These are phyloP conservation scores for Monotropa hypopitys DNA, from an alignment of 179 eudicot species.

Conservation along the genomic window DNA sequence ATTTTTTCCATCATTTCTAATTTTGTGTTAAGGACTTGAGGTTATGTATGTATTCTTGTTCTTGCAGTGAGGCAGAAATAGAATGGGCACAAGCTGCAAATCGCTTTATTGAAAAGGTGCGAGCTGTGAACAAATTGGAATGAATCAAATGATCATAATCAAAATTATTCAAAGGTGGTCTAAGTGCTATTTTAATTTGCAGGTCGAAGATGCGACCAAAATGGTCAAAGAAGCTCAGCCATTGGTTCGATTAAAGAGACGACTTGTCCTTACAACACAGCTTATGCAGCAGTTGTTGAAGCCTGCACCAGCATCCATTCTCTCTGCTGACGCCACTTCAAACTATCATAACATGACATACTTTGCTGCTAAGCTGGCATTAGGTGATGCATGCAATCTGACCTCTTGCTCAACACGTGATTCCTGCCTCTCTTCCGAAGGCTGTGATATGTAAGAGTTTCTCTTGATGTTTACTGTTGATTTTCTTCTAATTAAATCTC, in stretches of 20 bases:
- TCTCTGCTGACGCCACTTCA: conserved; percentile 20
- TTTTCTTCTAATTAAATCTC: not conserved
- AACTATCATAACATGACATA: conserved; percentile 25
- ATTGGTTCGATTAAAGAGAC: conserved; percentile 20
- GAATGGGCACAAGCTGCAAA: conserved; percentile 33
- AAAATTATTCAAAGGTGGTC: not conserved
- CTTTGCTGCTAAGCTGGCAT: conserved; percentile 26
- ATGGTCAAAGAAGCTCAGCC: conserved; percentile 14
- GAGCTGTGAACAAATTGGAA: conserved; percentile 10
- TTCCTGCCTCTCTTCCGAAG: conserved; percentile 4
- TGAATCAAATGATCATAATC: not conserved
- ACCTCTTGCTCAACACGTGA: conserved; percentile 8
- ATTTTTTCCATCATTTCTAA: not conserved
- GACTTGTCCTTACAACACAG: conserved; percentile 30
- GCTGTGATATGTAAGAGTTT: conserved; percentile 20
- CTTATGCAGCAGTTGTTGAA: conserved; percentile 40
- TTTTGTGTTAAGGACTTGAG: not conserved
- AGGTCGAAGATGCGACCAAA: conserved; percentile 23
- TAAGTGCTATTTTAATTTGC: conserved; percentile 6
- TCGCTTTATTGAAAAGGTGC: conserved; percentile 32
- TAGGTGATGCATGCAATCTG: conserved; percentile 35
- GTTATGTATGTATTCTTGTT: not conserved
- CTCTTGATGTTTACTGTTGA: not conserved
- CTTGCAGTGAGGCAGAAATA: conserved; percentile 24
- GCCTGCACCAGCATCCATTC: conserved; percentile 27